phyloP scores from a whole-genome alignment of 768 basidiomycete genomes.

The Cantharellus anzutake region DNA sequence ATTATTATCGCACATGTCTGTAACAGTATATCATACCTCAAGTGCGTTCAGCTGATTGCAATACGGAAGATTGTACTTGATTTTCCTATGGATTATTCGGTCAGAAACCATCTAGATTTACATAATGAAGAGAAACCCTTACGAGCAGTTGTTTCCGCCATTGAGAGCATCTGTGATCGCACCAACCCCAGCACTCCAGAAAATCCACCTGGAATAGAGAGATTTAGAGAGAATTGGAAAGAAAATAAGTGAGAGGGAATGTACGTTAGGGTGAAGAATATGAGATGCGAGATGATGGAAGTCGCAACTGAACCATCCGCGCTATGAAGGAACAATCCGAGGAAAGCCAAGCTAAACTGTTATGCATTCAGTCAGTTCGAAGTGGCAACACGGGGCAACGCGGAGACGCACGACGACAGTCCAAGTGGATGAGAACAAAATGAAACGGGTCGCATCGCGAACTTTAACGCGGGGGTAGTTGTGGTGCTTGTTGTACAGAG shows the following conservation, averaged over 20 bases:
- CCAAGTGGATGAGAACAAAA: constrained; percentile 57
- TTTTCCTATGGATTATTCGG: constrained; percentile 18
- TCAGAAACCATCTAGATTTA: too few species aligned
- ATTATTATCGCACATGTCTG: neutral
- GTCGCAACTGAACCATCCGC: constrained; percentile 28
- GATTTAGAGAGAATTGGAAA: too few species aligned
- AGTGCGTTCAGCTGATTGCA: constrained; percentile 64
- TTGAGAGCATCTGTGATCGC: constrained; percentile 46
- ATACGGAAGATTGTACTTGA: constrained; percentile 27
- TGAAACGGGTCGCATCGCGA: constrained; percentile 44
- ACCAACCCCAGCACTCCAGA: constrained; percentile 60
- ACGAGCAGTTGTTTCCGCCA: constrained; percentile 54
- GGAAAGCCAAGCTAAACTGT: constrained; percentile 20
- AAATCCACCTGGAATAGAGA: too few species aligned
- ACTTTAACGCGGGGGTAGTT: constrained; percentile 30
- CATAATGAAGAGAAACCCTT: constrained; percentile 13
- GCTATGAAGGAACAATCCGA: constrained; percentile 35
- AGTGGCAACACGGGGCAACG: neutral
- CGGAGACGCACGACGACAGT: constrained; percentile 31
- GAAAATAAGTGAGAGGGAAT: too few species aligned
- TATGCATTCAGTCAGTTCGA: neutral
- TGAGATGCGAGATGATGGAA: constrained; percentile 41
- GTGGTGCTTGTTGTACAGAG: constrained; percentile 37
- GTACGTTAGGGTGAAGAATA: constrained; percentile 45
- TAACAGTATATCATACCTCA: constrained; percentile 14